Percentiles rank a stretch among this genome's conserved stretches.
phyloP scores from a whole-genome alignment of 441 rosid genomes.

The Populus trichocarpa region DNA sequence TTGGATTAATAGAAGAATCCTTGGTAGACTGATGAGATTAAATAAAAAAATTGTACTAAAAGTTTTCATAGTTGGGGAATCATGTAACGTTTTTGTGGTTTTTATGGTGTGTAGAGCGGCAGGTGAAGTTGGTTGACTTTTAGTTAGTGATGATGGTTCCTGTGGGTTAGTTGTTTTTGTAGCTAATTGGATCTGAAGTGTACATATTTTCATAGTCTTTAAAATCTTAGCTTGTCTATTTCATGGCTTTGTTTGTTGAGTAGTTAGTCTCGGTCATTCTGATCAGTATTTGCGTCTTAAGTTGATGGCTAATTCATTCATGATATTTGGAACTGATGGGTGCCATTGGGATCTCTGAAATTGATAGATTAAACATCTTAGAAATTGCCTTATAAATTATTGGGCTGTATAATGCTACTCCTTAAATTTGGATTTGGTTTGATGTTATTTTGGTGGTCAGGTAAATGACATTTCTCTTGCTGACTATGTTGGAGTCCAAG shows the following conservation, averaged over 20 bases:
- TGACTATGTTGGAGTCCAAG: constrained; percentile 63
- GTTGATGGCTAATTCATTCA: background rate
- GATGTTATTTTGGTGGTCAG: constrained; percentile 23
- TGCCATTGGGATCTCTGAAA: background rate
- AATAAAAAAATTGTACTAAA: background rate
- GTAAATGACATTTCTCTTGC: constrained; percentile 57
- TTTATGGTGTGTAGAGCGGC: background rate
- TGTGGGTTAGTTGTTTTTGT: background rate
- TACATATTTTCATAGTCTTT: background rate
- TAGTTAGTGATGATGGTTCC: background rate
- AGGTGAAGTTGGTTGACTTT: background rate
- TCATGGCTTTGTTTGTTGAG: background rate
- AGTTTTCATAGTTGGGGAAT: background rate
- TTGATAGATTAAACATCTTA: background rate
- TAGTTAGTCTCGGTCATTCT: background rate
- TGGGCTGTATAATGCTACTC: background rate
- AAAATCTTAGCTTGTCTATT: background rate
- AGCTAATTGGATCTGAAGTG: background rate
- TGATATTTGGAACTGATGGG: background rate
- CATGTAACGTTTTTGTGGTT: background rate
- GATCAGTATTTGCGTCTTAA: background rate
- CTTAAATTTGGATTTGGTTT: background rate
- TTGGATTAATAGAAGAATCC: background rate
- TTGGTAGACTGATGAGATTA: background rate
- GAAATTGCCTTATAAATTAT: too few relatives aligned